Percentiles rank a stretch among this genome's conserved stretches.
Conservation (phyloP, 129 eudicot genomes). For the Flaveria trinervia region DNA sequence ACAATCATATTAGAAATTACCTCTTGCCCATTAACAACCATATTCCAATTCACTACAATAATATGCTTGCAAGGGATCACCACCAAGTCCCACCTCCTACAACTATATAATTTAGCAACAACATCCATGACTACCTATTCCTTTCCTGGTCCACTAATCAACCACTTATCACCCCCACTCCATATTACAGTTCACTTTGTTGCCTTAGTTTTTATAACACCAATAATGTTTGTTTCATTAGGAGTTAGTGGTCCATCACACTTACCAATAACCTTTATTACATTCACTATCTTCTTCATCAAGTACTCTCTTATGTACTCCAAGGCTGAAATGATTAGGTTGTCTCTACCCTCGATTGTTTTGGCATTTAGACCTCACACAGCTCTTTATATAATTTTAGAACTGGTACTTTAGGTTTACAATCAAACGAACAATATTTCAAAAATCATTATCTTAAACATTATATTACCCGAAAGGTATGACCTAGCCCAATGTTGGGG, state of each 20-base stretch:
- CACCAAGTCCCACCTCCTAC: not conserved
- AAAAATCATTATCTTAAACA: no score
- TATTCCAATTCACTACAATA: no score
- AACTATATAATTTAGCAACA: no score
- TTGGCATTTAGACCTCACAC: not conserved
- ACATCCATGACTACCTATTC: no score
- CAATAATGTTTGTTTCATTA: not conserved
- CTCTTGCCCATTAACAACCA: not conserved
- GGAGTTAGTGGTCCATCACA: not conserved
- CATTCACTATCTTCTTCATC: not conserved
- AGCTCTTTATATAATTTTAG: no score
- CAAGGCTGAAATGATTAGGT: not conserved
- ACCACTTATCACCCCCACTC: not conserved
- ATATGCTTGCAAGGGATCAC: not conserved
- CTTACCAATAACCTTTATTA: not conserved
- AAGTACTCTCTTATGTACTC: not conserved
- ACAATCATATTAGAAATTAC: not conserved
- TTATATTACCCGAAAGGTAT: no score
- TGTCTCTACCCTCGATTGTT: not conserved
- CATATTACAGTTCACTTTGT: not conserved
- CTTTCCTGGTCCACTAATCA: not conserved
- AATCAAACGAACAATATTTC: no score
- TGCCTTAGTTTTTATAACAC: no score
- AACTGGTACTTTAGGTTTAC: no score
- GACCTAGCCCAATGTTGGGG: no score